Base-by-base conservation (phyloP, 805 yeast genomes). In the Torulaspora quercuum region DNA sequence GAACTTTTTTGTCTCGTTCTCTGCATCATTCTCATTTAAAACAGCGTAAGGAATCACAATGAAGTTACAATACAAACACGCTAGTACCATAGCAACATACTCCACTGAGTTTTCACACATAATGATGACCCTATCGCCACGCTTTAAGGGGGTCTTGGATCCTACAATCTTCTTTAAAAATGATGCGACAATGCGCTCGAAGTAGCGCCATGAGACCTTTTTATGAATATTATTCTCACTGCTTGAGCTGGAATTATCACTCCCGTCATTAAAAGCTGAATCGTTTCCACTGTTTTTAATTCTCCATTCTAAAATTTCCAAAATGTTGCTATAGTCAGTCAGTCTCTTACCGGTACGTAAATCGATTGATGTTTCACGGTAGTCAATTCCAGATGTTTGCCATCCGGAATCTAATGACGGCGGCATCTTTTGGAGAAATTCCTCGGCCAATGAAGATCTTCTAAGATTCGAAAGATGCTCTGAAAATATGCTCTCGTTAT, bases 61-160 rank as follows among this genome's bases (percentile, higher is more conserved):
- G 10, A 60, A 44, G 6, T 96, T 95, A 35, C 88, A 74, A 38
- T 81, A 63, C 57, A 90, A 74, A 56, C 97, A 90, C 0, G 98
- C 97, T 59, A 80, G 78, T 1, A 88, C 68, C 2, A 95, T 86
- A 18, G 86, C 76, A 4, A 82, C 76, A 53, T 76, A 90, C 44
- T 92, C 97, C 39, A 89, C 95, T 1, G 88, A 78, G 29, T 90
- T 73, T 0, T 95, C 82, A 56, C 86, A 88, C 80, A 88, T 80
- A 50, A 92, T 64, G 3, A 88, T 70, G 3, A 87, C 90, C 45
- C 71, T 67, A 35, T 82, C 84, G 0, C 95, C 95, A 2, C 83
- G 69, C 36, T 64, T 70, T 29, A 86, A 55, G 3, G 71, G 66
- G 1, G 77, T 72, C 59, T 85, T 89, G 28, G 65, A 60, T n/a